These are phyloP conservation scores for Leptographium wingfieldii DNA, from an alignment of 2,329 filamentous ascomycete species.

Conservation along the genomic window DNA sequence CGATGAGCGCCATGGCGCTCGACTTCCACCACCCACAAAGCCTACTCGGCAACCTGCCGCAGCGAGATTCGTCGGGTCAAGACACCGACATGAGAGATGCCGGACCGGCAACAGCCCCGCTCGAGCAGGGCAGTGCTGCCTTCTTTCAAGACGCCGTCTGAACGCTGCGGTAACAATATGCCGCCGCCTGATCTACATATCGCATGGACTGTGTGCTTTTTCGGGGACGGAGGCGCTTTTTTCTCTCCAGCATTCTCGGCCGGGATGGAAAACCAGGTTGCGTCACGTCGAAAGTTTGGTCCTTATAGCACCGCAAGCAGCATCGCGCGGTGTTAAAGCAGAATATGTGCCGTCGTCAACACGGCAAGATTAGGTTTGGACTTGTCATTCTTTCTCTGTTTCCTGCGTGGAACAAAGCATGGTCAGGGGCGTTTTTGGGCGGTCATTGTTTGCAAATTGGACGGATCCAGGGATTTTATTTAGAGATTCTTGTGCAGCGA, in stretches of 20 bases:
- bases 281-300: neutral
- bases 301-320: neutral
- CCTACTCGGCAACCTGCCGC: conserved; percentile 18
- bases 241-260: neutral
- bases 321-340: neutral
- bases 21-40: conserved; percentile 26
- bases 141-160: conserved; percentile 33
- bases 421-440: conserved; percentile 7
- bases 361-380: neutral
- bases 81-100: conserved; percentile 46
- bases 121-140: conserved; percentile 31
- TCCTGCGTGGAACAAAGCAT: conserved; percentile 6
- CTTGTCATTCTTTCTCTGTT: neutral
- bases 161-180: neutral
- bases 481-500: neutral
- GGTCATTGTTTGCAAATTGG: neutral
- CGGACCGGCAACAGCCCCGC: conserved; percentile 40
- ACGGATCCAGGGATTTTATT: neutral
- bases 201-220: neutral
- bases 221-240: neutral
- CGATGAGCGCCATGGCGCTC: conserved; percentile 37
- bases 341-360: neutral
- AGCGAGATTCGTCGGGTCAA: conserved; percentile 23
- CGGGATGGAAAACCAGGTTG: neutral
- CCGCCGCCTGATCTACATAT: neutral